Percentiles rank a stretch among this genome's conserved stretches.
phyloP scores from a whole-genome alignment of 345 rosid genomes.

The Melastoma malabathricum region DNA sequence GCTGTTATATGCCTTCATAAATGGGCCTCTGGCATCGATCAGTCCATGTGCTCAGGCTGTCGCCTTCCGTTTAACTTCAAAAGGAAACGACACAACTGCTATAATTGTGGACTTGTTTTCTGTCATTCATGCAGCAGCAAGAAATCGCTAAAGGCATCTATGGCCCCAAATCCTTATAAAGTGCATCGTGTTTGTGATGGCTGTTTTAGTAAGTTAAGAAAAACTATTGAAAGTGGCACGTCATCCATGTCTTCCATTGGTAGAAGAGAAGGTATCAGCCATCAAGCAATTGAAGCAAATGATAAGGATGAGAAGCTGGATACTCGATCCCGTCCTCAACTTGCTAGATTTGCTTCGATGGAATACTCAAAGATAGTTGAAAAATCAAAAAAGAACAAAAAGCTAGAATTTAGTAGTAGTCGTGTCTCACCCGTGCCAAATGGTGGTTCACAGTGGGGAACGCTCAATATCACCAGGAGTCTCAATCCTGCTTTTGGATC shows the following conservation, averaged over 20 bases:
- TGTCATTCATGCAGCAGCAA: conserved; percentile 90
- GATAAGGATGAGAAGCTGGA: conserved; percentile 83
- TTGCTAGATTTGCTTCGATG: conserved; percentile 76
- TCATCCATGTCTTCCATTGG: conserved; percentile 56
- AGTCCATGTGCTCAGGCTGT: conserved; percentile 98
- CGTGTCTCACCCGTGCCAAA: conserved; percentile 93
- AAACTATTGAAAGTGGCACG: conserved; percentile 50
- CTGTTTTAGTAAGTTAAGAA: conserved; percentile 70
- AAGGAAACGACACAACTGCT: conserved; percentile 69
- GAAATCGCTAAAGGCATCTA: conserved; percentile 84
- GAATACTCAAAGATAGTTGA: conserved; percentile 76
- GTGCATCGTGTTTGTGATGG: conserved; percentile 88
- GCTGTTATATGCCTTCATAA: conserved; percentile 94
- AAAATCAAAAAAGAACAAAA: conserved; percentile 66
- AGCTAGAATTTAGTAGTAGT: conserved; percentile 80
- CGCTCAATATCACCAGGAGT: conserved; percentile 62
- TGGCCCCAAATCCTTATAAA: conserved; percentile 95
- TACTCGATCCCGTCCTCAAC: conserved; percentile 60
- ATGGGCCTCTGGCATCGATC: conserved; percentile 93
- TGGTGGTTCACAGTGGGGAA: conserved; percentile 84
- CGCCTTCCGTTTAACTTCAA: conserved; percentile 83
- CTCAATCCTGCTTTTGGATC: conserved; percentile 82
- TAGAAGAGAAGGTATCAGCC: conserved; percentile 71
- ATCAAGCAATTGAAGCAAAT: conserved; percentile 32
- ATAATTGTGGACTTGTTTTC: conserved; percentile 83